Conservation (phyloP, 441 rosid genomes). For the Euphorbia schlechtendalii region DNA sequence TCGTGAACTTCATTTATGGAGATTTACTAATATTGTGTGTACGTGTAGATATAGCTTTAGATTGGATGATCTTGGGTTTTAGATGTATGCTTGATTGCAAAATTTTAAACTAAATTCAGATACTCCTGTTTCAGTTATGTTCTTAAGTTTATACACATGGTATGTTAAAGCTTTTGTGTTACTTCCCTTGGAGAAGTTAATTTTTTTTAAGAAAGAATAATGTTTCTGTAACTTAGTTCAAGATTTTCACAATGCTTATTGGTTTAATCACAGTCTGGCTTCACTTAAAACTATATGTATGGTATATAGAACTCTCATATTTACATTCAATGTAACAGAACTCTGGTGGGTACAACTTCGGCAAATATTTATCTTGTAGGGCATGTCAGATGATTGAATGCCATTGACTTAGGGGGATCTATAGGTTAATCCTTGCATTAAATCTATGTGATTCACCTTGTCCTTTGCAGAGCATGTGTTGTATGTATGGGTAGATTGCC, state of each 20-base stretch:
- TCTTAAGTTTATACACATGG: not conserved
- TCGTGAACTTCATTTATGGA: not conserved
- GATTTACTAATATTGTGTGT: not conserved
- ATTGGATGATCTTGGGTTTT: slow-evolving; percentile 3
- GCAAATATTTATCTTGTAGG: not conserved
- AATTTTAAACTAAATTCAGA: not conserved
- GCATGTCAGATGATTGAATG: not conserved
- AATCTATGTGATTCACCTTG: not conserved
- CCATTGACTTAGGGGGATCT: not conserved
- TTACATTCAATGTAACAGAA: not conserved
- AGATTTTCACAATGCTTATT: not conserved
- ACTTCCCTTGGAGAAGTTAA: not conserved
- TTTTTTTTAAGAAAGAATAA: not conserved
- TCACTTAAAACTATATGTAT: not conserved
- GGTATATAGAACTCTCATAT: not conserved
- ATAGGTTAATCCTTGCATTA: not conserved
- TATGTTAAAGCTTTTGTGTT: not conserved
- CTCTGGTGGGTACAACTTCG: not conserved
- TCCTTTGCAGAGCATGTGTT: not conserved
- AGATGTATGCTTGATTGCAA: not conserved
- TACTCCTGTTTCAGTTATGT: not conserved
- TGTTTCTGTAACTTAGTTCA: not conserved
- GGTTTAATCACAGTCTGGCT: not conserved
- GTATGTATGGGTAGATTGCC: not conserved
- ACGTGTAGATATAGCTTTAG: not conserved